A percentile compares a stretch with the other conserved stretches of the same genome.
Conservation (phyloP, 2,329 filamentous ascomycete genomes). For the Cladosporium sp. region DNA sequence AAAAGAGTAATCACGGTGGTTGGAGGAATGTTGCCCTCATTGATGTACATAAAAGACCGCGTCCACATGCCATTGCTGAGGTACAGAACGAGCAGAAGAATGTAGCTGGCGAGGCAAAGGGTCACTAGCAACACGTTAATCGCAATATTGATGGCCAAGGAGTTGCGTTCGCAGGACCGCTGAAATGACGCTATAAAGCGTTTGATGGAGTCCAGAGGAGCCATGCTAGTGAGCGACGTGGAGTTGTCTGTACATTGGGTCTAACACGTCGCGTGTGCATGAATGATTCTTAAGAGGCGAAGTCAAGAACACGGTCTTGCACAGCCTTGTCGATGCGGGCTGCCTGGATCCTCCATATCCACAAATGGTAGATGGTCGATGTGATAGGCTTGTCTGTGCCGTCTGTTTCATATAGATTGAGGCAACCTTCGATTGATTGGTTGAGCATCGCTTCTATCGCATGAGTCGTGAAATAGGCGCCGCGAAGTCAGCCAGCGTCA, state of each 20-base stretch:
- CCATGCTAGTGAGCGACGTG: background rate
- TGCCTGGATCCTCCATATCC: no score
- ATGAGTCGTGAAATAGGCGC: no score
- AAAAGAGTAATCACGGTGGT: background rate
- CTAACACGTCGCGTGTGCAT: no score
- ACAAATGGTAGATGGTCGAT: no score
- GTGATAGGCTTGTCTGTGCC: no score
- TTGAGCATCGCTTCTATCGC: no score
- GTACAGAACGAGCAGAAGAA: background rate
- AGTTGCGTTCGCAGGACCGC: background rate
- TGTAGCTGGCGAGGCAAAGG: background rate
- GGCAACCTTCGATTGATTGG: no score
- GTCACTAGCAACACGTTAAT: background rate
- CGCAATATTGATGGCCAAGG: background rate
- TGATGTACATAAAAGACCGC: background rate
- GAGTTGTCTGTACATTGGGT: background rate
- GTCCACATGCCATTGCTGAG: background rate
- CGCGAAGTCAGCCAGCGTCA: no score
- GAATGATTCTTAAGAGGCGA: no score
- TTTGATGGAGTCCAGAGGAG: background rate
- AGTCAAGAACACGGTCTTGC: no score
- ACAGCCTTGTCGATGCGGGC: no score
- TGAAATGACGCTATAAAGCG: background rate
- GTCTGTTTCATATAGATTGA: no score
- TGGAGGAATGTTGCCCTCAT: background rate